phyloP scores from a whole-genome alignment of 108 stramenopile genomes.

The Fragilaria crotonensis region DNA sequence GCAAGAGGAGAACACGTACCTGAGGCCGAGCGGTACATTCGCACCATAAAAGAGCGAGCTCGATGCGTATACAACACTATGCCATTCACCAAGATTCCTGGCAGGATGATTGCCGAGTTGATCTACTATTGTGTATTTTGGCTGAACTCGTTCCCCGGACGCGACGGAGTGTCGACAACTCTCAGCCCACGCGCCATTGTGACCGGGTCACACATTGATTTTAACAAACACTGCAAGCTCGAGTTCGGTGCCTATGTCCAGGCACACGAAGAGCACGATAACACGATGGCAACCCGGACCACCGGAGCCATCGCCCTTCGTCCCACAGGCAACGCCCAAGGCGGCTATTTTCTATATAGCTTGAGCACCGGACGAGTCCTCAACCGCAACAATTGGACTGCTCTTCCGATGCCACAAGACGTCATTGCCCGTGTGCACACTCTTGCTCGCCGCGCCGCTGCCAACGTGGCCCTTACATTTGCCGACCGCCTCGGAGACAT shows the following conservation, averaged over 20 bases:
- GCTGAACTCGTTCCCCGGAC: slow-evolving; percentile 9
- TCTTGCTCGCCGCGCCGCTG: not conserved
- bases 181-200: slow-evolving; percentile 19
- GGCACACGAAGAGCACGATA: too few relatives aligned
- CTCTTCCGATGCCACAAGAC: slow-evolving; percentile 16
- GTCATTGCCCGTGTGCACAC: slow-evolving; percentile 10
- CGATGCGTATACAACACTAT: slow-evolving; percentile 16
- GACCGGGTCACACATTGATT: slow-evolving; percentile 7
- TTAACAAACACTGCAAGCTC: too few relatives aligned
- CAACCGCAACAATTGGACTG: slow-evolving; percentile 13
- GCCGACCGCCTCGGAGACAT: not conserved
- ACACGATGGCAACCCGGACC: slow-evolving; percentile 14
- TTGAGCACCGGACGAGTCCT: not conserved
- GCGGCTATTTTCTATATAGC: not conserved
- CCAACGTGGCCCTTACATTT: slow-evolving; percentile 1
- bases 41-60: too few relatives aligned
- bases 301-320: slow-evolving; percentile 21
- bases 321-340: too few relatives aligned
- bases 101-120: slow-evolving; percentile 13
- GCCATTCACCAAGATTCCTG: slow-evolving; percentile 27
- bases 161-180: slow-evolving; percentile 7
- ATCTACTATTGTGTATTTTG: slow-evolving; percentile 13
- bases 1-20: slow-evolving; percentile 36
- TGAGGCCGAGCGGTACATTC: slow-evolving; percentile 37
- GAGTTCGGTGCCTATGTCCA: too few relatives aligned